A percentile compares a stretch with the other conserved stretches of the same genome.
Conservation (phyloP, 441 rosid species). For the Isatis lusitanica region DNA sequence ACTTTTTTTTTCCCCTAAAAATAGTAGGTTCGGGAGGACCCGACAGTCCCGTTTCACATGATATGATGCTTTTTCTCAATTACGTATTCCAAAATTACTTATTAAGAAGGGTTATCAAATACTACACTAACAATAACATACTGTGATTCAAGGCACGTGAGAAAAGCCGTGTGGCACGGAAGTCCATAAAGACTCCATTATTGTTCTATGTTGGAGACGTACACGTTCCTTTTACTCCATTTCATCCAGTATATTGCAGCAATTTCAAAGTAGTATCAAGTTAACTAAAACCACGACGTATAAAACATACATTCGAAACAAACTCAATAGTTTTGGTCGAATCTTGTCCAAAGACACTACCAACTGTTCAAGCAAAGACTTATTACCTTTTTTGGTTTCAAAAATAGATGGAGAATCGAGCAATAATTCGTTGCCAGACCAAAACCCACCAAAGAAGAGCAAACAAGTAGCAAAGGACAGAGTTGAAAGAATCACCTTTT, state of each 20-base stretch:
- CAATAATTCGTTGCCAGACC: not conserved
- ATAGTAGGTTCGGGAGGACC: not conserved
- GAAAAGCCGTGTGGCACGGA: conserved; percentile 44
- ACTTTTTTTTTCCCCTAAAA: too few relatives aligned
- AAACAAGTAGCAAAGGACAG: conserved; percentile 27
- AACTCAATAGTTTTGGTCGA: not conserved
- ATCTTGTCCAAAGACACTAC: not conserved
- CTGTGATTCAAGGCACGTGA: conserved; percentile 19
- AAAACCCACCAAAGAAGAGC: conserved; percentile 26
- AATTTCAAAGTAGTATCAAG: not conserved
- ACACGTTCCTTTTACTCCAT: conserved; percentile 3
- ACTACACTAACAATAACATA: not conserved
- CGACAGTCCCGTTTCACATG: not conserved
- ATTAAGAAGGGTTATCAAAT: not conserved
- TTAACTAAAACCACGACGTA: not conserved
- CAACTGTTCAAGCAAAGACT: conserved; percentile 6
- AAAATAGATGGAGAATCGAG: not conserved
- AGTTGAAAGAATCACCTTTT: conserved; percentile 6
- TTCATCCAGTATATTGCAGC: conserved; percentile 7
- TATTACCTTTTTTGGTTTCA: not conserved
- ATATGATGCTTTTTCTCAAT: not conserved
- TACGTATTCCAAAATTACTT: not conserved
- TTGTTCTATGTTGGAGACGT: conserved; percentile 21
- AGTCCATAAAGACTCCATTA: conserved; percentile 52
- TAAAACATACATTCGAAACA: not conserved